phyloP scores from a whole-genome alignment of 805 yeast species.

The Wickerhamomyces xylosicus region DNA sequence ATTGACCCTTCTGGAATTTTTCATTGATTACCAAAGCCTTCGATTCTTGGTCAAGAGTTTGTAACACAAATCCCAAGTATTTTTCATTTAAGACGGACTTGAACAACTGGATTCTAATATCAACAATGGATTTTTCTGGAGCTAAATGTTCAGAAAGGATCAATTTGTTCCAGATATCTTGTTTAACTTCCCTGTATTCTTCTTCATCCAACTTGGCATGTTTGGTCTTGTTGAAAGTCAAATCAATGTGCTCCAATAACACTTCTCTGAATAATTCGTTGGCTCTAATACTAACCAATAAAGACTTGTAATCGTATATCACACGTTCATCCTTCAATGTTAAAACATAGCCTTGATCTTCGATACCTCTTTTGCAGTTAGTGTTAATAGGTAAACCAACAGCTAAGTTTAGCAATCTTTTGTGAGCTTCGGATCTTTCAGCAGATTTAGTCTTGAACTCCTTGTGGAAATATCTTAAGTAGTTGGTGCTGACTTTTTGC shows the following conservation, averaged over 20 bases:
- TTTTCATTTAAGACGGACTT: constrained; percentile 20
- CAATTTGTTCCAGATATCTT: constrained; percentile 17
- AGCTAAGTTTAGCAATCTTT: constrained; percentile 17
- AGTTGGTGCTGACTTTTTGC: constrained; percentile 13
- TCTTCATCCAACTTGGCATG: constrained; percentile 10
- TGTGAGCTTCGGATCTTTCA: constrained; percentile 12
- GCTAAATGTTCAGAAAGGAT: constrained; percentile 16
- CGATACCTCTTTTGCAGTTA: constrained; percentile 15
- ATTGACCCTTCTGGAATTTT: constrained; percentile 2
- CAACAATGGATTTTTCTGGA: constrained; percentile 17
- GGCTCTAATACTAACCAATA: constrained; percentile 18
- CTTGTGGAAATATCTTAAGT: constrained; percentile 17
- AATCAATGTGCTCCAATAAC: constrained; percentile 15
- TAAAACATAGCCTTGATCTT: constrained; percentile 16
- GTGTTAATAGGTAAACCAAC: constrained; percentile 10
- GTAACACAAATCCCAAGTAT: constrained; percentile 13
- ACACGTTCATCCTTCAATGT: constrained; percentile 17
- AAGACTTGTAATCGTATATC: constrained; percentile 13
- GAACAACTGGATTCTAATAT: constrained; percentile 19
- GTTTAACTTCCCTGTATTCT: constrained; percentile 15
- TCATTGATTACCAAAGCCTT: constrained; percentile 2
- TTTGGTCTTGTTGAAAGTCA: constrained; percentile 14
- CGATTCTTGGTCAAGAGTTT: constrained; percentile 10
- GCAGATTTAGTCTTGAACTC: constrained; percentile 11
- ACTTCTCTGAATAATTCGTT: constrained; percentile 21